These are phyloP conservation scores for Halophytophthora polymorphica DNA, from an alignment of 352 stramenopile genomes.

Conservation along the genomic window DNA sequence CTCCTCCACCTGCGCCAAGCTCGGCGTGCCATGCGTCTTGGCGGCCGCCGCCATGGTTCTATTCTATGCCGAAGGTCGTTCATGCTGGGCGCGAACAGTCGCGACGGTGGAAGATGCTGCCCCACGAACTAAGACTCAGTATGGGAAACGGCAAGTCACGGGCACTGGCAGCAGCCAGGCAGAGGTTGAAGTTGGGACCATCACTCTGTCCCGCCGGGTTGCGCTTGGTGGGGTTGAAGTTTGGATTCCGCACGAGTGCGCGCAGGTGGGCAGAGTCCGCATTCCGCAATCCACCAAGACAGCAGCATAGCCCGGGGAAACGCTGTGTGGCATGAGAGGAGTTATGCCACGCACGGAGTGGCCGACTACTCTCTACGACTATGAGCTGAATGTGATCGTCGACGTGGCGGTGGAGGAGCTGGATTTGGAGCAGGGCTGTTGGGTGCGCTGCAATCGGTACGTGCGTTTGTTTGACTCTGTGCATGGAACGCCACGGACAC, in stretches of 20 bases:
- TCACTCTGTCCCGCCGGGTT: slow-evolving; percentile 30
- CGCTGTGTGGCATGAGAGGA: slow-evolving; percentile 7
- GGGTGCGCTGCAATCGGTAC: slow-evolving; percentile 54
- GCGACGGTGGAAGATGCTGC: slow-evolving; percentile 1
- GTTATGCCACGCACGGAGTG: slow-evolving; percentile 17
- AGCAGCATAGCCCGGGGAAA: background rate
- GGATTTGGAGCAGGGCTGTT: slow-evolving; percentile 39
- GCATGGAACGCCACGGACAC: too few relatives aligned
- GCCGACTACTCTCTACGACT: slow-evolving; percentile 50
- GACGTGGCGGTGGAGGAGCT: slow-evolving; percentile 36
- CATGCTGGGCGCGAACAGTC: slow-evolving; percentile 10
- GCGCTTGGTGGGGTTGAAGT: slow-evolving; percentile 20
- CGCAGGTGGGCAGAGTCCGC: slow-evolving; percentile 15
- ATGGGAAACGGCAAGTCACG: slow-evolving; percentile 1
- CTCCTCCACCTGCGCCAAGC: slow-evolving; percentile 59
- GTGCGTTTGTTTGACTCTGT: background rate
- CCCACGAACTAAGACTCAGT: background rate
- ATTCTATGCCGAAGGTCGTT: slow-evolving; percentile 1
- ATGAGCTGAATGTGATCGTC: slow-evolving; percentile 28
- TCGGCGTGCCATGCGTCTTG: slow-evolving; percentile 21
- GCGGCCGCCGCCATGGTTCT: slow-evolving; percentile 17
- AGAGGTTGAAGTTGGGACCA: slow-evolving; percentile 52
- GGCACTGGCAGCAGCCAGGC: background rate
- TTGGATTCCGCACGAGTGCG: slow-evolving; percentile 11
- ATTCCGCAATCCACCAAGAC: background rate